Evolutionary conservation across 225 moss, liverwort and hornwort species (phyloP).

Genomic region (Polytrichum formosum): DNA sequence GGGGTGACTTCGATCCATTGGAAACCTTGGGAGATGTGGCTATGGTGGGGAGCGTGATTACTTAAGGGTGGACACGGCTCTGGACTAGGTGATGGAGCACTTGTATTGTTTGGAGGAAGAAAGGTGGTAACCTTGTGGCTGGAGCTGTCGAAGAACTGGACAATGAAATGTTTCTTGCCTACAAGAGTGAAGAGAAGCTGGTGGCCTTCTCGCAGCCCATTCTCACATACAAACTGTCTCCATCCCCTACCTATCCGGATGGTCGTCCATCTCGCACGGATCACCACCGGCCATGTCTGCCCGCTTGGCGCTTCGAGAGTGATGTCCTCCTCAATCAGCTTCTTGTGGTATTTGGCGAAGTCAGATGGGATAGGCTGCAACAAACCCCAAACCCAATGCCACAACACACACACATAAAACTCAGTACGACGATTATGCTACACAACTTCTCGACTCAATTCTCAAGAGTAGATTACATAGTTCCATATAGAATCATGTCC

Average conservation of each 20-base stretch:
- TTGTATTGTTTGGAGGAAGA: no score
- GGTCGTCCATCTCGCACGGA: background rate
- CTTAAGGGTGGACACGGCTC: no score
- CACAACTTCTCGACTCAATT: no score
- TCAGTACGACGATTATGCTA: no score
- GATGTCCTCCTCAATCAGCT: background rate
- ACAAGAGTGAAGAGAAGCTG: conserved; percentile 22
- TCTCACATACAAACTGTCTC: conserved; percentile 16
- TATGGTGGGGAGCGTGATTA: no score
- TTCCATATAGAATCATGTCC: no score
- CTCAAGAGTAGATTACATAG: no score
- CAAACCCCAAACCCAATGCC: background rate
- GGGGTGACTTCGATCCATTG: no score
- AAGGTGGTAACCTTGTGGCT: conserved; percentile 2
- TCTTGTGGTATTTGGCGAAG: conserved; percentile 19
- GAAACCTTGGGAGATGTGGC: no score
- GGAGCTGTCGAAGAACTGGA: conserved; percentile 23
- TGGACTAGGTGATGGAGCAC: no score
- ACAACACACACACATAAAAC: no score
- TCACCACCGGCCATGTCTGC: background rate
- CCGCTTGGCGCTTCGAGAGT: conserved; percentile 17
- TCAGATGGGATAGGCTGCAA: conserved; percentile 21
- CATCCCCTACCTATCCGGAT: conserved; percentile 32
- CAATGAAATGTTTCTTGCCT: background rate
- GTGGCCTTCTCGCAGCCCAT: conserved; percentile 18